Evolutionary conservation across 768 basidiomycete species (phyloP), one percentile per base, ranked within the genome.

Genomic region (Panaeolus cyanescens): DNA sequence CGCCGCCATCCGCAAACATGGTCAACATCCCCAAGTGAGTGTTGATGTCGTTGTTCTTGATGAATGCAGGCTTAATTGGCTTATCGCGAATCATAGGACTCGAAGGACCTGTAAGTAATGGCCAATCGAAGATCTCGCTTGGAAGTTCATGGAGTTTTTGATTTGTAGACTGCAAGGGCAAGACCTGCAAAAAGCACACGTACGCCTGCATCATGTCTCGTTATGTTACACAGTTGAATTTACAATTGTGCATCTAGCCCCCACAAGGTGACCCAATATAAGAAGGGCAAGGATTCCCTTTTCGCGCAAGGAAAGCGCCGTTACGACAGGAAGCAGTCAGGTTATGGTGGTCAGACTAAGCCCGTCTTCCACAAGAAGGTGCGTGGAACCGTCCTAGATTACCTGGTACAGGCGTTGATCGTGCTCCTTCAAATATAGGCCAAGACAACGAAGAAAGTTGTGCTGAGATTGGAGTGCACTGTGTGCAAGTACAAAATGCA

Each of bases 331-430:
- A 96, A 97, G 87, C 95, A 93, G 79, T 91, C 90, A 66, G 93
- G 96, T 80, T 99, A 98, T 82, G 96, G 96, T 91, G 96, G 96
- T 82, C 96, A 99, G 86, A 99, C 96, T 62, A 99, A 99, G 84
- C 96, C 96, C 63, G 96, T 99, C 80, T 99, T 99, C 91, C 97
- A 99, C 92, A 99, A 99, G 86, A 99, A 97, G 90, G 95, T 89
- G 67, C 70, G 81, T 74, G 9, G 5, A n/a, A 13, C 2, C 13
- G n/a, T 42, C 17, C 36, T 32, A 15, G 31, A 9, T 20, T 6
- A 13, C 31, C 25, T 4, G 0, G 20, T 30, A 42, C 62, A 4
- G 50, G 20, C 22, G 17, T 39, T 39, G 22, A 30, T n/a, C n/a
- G 34, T 4, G 22, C 20, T 22, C 17, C 32, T 12, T 5, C 60